Evolutionary conservation across 495 filamentous ascomycete species (phyloP).

Genomic region (Hyaloscypha bicolor): DNA sequence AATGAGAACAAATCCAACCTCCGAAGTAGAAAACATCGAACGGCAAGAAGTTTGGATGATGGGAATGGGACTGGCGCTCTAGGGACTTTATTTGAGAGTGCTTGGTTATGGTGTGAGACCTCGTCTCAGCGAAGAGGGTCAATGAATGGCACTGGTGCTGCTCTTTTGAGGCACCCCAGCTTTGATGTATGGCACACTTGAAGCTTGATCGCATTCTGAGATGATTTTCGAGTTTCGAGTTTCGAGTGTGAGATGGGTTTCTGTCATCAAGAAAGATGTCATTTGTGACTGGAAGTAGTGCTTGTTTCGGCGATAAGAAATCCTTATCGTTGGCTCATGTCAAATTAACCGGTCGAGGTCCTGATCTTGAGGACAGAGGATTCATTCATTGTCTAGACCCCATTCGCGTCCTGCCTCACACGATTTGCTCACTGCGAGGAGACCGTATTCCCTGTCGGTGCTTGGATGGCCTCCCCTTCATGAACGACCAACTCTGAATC

Average conservation of each 20-base stretch:
- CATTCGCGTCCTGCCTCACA: background rate
- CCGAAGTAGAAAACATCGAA: too few species aligned
- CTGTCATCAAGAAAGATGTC: background rate
- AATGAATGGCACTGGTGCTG: too few species aligned
- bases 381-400: background rate
- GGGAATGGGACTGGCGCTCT: too few species aligned
- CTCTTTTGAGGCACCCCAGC: too few species aligned
- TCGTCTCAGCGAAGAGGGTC: too few species aligned
- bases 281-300: background rate
- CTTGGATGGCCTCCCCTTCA: background rate
- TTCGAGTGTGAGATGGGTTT: background rate
- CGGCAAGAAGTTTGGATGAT: too few species aligned
- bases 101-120: too few species aligned
- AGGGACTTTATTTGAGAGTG: too few species aligned
- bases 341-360: background rate
- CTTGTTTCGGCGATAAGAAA: background rate
- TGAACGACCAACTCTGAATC: background rate
- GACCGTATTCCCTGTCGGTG: background rate
- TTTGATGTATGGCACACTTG: too few species aligned
- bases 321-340: background rate
- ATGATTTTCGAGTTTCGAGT: background rate
- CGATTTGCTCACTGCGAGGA: background rate
- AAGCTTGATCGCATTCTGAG: too few species aligned
- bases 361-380: background rate
- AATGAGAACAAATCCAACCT: too few species aligned